A percentile compares a stretch with the other conserved stretches of the same genome.
These are phyloP conservation scores for Mycena epipterygia DNA, from an alignment of 768 basidiomycete genomes.

Conservation along the genomic window DNA sequence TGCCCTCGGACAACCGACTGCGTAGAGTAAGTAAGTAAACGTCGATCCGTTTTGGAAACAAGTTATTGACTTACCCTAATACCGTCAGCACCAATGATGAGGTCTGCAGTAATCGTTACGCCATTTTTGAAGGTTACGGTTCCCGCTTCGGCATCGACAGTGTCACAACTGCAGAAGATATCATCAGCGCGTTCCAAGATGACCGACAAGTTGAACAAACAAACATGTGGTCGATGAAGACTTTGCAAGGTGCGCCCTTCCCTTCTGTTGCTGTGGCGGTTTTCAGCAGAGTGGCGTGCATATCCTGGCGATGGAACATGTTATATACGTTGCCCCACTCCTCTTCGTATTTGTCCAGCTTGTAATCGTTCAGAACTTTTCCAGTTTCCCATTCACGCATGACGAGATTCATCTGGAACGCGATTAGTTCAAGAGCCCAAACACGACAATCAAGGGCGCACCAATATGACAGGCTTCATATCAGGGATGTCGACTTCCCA, in stretches of 20 bases:
- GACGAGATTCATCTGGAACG: slow-evolving; percentile 43
- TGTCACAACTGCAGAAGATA: slow-evolving; percentile 30
- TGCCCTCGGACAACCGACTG: slow-evolving; percentile 44
- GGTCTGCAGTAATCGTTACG: slow-evolving; percentile 41
- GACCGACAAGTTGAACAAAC: not conserved
- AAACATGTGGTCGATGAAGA: slow-evolving; percentile 44
- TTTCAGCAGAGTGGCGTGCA: slow-evolving; percentile 47
- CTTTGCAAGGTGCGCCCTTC: slow-evolving; percentile 42
- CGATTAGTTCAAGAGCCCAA: not conserved
- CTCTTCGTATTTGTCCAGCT: slow-evolving; percentile 46
- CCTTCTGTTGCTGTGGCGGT: slow-evolving; percentile 43
- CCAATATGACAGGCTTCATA: slow-evolving; percentile 46
- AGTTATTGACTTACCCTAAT: slow-evolving; percentile 41
- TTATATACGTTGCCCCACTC: slow-evolving; percentile 48
- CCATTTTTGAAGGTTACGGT: slow-evolving; percentile 27
- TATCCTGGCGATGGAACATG: slow-evolving; percentile 51
- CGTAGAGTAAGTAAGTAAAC: not conserved
- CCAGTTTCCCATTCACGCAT: slow-evolving; percentile 54
- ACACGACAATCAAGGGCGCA: not conserved
- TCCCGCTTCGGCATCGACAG: slow-evolving; percentile 7
- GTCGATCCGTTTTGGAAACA: not conserved
- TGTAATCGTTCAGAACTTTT: slow-evolving; percentile 46
- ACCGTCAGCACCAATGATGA: slow-evolving; percentile 51
- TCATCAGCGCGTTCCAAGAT: not conserved
- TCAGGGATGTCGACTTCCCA: slow-evolving; percentile 48